Conservation (phyloP, 805 yeast genomes). For the Candida tibetensis region DNA sequence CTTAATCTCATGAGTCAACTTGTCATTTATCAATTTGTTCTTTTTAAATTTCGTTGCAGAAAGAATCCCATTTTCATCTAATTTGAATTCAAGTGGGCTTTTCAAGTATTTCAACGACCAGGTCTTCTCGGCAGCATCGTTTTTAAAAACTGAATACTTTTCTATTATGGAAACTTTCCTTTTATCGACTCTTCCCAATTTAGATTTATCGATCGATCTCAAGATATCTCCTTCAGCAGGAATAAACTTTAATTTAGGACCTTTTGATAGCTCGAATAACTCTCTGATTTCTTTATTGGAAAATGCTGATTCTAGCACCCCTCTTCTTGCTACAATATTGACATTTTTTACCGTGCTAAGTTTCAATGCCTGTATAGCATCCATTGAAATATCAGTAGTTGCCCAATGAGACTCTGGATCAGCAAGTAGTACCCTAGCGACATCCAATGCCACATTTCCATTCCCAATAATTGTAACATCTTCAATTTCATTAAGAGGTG, state of each 20-base stretch:
- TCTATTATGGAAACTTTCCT: constrained; percentile 63
- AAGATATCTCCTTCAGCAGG: constrained; percentile 36
- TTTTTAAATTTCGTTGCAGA: constrained; percentile 47
- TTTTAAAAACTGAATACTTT: constrained; percentile 35
- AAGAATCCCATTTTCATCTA: constrained; percentile 21
- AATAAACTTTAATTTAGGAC: constrained; percentile 43
- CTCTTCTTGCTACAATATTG: constrained; percentile 80
- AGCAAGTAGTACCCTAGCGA: constrained; percentile 74
- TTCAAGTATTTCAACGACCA: constrained; percentile 74
- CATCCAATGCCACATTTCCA: constrained; percentile 94
- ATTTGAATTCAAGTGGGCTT: constrained; percentile 53
- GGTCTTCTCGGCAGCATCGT: constrained; percentile 14
- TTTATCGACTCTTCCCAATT: constrained; percentile 55
- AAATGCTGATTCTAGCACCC: constrained; percentile 80
- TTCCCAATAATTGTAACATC: constrained; percentile 86
- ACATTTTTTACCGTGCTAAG: constrained; percentile 59
- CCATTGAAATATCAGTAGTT: constrained; percentile 67
- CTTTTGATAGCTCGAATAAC: constrained; percentile 56
- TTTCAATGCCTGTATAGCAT: constrained; percentile 55
- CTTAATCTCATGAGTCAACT: constrained; percentile 28
- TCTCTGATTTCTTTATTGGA: constrained; percentile 92
- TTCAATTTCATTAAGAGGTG: constrained; percentile 58
- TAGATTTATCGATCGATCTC: constrained; percentile 23
- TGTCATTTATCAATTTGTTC: constrained; percentile 44
- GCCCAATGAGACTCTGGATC: constrained; percentile 54